Percentiles rank a stretch among this genome's conserved stretches.
Evolutionary conservation across 1,139 yeast genomes (phyloP).

Genomic region (Scheffersomyces illinoinensis): DNA sequence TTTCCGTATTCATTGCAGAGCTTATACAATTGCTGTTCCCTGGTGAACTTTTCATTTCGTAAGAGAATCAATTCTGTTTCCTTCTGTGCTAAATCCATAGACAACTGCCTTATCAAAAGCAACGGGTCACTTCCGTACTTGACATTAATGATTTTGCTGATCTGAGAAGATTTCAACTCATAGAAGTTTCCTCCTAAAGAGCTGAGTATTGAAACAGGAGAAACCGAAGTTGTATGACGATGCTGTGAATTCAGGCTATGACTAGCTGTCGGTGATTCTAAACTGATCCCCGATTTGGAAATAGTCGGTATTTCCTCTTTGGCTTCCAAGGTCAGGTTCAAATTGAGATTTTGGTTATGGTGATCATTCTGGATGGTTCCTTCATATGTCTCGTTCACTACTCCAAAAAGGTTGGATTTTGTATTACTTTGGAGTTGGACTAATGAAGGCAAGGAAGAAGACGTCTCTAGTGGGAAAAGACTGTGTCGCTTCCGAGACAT

Average conservation of each 20-base stretch:
- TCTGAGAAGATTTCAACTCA: slow-evolving; percentile 21
- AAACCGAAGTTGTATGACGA: neutral
- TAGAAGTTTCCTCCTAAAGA: slow-evolving; percentile 18
- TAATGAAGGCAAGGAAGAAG: slow-evolving; percentile 3
- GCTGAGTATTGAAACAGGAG: slow-evolving; percentile 1
- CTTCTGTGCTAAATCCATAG: slow-evolving; percentile 48
- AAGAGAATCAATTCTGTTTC: slow-evolving; percentile 48
- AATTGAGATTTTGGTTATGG: neutral
- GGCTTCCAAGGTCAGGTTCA: neutral
- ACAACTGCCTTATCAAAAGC: slow-evolving; percentile 46
- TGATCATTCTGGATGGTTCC: neutral
- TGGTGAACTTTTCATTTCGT: slow-evolving; percentile 39
- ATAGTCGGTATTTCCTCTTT: neutral
- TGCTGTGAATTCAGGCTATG: neutral
- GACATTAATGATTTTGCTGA: slow-evolving; percentile 29
- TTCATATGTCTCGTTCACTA: neutral
- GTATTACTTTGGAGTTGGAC: slow-evolving; percentile 4
- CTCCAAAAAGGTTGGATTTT: slow-evolving; percentile 9
- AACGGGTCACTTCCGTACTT: slow-evolving; percentile 40
- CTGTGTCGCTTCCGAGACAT: slow-evolving; percentile 11
- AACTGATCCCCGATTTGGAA: neutral
- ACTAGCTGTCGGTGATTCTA: neutral
- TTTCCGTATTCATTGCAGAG: slow-evolving; percentile 47
- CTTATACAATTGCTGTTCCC: slow-evolving; percentile 45
- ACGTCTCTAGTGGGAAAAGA: slow-evolving; percentile 11